Evolutionary conservation across 208 protist genomes (phyloP), one percentile per base, ranked within the genome.

Genomic region (Porcisia hertigi): DNA sequence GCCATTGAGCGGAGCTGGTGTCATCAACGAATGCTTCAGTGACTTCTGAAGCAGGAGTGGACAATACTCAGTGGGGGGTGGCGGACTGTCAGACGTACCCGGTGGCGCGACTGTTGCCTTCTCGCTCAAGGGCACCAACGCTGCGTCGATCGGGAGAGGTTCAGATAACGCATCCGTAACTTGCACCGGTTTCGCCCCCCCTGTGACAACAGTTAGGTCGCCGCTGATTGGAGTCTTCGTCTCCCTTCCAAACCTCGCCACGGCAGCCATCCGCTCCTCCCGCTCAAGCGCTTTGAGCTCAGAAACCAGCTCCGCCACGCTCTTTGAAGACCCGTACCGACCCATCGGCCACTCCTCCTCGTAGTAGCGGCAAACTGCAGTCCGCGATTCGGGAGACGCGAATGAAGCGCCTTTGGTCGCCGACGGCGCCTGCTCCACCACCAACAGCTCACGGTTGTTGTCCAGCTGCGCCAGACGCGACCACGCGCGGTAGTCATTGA

Each of bases 381-480:
- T 11, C 70, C 49, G 70, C 57, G 36, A 36, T 25, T 25, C 55
- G 0, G 39, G 41, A 43, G 36, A 53, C 49, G 41, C 57, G 8
- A 74, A 65, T 4, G 30, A 55, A 5, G n/a, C 55, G 36, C 70
- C 70, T 25, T n/a, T 5, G 20, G 70, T 30, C 36, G 57, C 70
- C 34, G 57, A 65, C 0, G 70, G 54, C 14, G 70, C 70, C 70
- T 74, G 70, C 45, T 74, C 70, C 39, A 74, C 70, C 11, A 74
- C 70, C 47, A 74, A 58, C 11, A 74, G 70, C 36, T 74, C 70
- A 53, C 70, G 64, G 58, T 74, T 74, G 58, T 74, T 74, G 3
- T 20, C 18, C 57, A 65, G 70, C 39, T 45, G 57, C 70, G 39
- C 20, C 39, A 53, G 34, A 41, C 36, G 55, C 47, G 11, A 23